A percentile compares a stretch with the other conserved stretches of the same genome.
These are phyloP conservation scores for Mortierella sp. DNA, from an alignment of 371 early-diverging fungal species.

Conservation along the genomic window DNA sequence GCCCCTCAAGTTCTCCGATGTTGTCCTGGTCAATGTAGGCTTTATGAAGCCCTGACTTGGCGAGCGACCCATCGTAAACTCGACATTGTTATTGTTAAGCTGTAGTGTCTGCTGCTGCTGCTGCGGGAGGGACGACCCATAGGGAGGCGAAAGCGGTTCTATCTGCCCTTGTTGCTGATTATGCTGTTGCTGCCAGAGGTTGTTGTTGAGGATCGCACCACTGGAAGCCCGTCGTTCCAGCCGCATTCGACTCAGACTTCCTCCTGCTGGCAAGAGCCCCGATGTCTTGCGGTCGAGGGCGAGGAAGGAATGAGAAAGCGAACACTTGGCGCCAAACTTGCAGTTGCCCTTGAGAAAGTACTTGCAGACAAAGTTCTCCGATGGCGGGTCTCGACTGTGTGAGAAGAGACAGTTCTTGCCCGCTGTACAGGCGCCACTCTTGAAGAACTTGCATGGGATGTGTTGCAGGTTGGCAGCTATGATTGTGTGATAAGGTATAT, in stretches of 20 bases:
- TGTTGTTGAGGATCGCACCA: conserved; percentile 44
- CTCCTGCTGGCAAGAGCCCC: conserved; percentile 27
- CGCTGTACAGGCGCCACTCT: conserved; percentile 82
- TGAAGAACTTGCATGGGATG: conserved; percentile 89
- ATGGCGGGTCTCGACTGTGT: conserved; percentile 72
- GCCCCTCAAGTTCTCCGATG: conserved; percentile 20
- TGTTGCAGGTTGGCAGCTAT: conserved; percentile 66
- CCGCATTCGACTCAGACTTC: conserved; percentile 23
- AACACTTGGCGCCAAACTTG: conserved; percentile 86
- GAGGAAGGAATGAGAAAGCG: conserved; percentile 69
- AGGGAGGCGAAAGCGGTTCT: conserved; percentile 54
- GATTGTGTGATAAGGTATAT: neutral
- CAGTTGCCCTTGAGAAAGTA: conserved; percentile 86
- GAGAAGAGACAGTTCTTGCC: conserved; percentile 85
- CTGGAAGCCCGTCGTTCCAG: conserved; percentile 45
- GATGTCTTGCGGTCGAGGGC: conserved; percentile 52
- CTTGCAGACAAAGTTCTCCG: conserved; percentile 77
- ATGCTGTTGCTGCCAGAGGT: conserved; percentile 27
- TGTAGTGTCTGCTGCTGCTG: conserved; percentile 20
- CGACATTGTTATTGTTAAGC: conserved; percentile 38
- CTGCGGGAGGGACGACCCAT: conserved; percentile 33
- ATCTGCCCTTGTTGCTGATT: neutral
- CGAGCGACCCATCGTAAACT: conserved; percentile 36
- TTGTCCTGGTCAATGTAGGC: conserved; percentile 15
- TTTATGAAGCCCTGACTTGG: conserved; percentile 29